Conservation (phyloP, 805 yeast species). For the Candida saitoana region DNA sequence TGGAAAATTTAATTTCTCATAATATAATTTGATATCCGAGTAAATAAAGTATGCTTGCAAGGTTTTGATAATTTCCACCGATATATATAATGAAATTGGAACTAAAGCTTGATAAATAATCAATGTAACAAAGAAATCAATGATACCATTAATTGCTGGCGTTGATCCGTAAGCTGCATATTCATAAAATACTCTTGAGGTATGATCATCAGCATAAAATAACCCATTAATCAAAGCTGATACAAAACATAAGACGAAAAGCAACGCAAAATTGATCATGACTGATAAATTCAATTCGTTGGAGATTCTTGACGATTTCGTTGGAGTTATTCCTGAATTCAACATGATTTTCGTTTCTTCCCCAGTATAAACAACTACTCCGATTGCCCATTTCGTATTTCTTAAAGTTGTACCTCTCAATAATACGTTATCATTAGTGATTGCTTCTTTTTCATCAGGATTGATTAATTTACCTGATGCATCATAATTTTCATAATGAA, state of each 20-base stretch:
- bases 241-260: constrained; percentile 63
- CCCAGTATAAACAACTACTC: constrained; percentile 75
- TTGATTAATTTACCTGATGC: constrained; percentile 26
- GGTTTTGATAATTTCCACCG: constrained; percentile 76
- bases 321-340: constrained; percentile 75
- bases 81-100: constrained; percentile 74
- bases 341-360: constrained; percentile 71
- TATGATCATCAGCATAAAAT: constrained; percentile 41
- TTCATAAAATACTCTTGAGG: constrained; percentile 56
- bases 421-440: constrained; percentile 57
- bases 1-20: constrained; percentile 64
- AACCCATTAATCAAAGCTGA: constrained; percentile 71
- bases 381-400: constrained; percentile 74
- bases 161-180: constrained; percentile 55
- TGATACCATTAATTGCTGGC: constrained; percentile 61
- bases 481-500: constrained; percentile 46
- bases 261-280: constrained; percentile 53
- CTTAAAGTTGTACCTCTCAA: constrained; percentile 70
- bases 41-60: constrained; percentile 72
- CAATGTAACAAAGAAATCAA: constrained; percentile 67
- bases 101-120: constrained; percentile 74
- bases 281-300: constrained; percentile 66
- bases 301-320: constrained; percentile 62
- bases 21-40: constrained; percentile 67
- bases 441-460: constrained; percentile 48